These are phyloP conservation scores for Castanopsis chinensis DNA, from an alignment of 306 rosid genomes.

Conservation along the genomic window DNA sequence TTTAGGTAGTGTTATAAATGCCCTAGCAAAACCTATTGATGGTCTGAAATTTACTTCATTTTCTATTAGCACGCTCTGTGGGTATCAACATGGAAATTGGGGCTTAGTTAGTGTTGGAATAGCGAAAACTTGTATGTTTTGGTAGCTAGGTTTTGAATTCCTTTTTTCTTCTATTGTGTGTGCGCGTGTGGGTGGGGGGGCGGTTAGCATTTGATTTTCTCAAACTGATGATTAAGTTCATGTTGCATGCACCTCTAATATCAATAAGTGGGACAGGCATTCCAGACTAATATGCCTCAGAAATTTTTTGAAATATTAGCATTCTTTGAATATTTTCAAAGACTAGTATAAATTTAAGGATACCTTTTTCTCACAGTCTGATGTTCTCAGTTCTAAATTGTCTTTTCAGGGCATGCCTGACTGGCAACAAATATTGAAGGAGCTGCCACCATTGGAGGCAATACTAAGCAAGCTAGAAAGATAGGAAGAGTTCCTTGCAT, in stretches of 20 bases:
- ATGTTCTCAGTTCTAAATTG: neutral
- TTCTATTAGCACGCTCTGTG: neutral
- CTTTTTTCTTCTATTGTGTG: neutral
- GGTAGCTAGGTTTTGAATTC: neutral
- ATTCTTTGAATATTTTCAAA: neutral
- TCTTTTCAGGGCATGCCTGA: conserved; percentile 92
- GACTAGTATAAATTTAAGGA: too few relatives aligned
- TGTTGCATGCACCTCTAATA: neutral
- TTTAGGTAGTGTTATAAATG: too few relatives aligned
- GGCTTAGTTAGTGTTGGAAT: neutral
- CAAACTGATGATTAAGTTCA: neutral
- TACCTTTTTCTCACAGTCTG: neutral
- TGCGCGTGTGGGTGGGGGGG: too few relatives aligned
- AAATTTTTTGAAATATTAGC: neutral
- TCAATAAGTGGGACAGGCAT: neutral
- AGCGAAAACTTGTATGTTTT: neutral
- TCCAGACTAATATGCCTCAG: neutral
- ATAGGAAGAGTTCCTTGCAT: conserved; percentile 28
- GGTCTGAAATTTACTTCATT: too few relatives aligned
- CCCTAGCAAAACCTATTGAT: too few relatives aligned
- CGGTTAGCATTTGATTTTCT: neutral
- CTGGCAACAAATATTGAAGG: conserved; percentile 78
- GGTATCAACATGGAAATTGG: conserved; percentile 3
- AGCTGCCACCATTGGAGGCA: conserved; percentile 90
- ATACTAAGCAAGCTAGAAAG: conserved; percentile 87